These are phyloP conservation scores for Leishmania mexicana DNA, from an alignment of 208 protist species.

Conservation along the genomic window DNA sequence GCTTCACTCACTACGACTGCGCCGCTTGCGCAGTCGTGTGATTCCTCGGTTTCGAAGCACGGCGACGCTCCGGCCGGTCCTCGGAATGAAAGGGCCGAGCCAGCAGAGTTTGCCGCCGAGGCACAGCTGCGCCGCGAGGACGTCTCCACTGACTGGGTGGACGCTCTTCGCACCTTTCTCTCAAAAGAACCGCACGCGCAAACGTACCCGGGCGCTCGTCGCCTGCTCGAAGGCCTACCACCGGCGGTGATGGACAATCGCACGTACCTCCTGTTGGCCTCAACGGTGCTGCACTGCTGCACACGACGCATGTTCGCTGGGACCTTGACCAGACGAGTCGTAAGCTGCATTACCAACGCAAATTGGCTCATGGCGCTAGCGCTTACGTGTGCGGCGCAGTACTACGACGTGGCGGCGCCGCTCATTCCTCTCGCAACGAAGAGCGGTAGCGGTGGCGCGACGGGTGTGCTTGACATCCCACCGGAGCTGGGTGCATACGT, in stretches of 20 bases:
- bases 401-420: slow-evolving; percentile 38
- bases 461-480: slow-evolving; percentile 1
- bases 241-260: slow-evolving; percentile 11
- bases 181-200: slow-evolving; percentile 16
- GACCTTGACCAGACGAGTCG: slow-evolving; percentile 40
- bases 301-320: slow-evolving; percentile 66
- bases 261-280: slow-evolving; percentile 29
- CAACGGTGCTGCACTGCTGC: slow-evolving; percentile 29
- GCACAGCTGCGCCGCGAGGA: neutral
- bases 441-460: neutral
- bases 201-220: slow-evolving; percentile 45
- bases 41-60: neutral
- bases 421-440: slow-evolving; percentile 12
- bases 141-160: slow-evolving; percentile 11
- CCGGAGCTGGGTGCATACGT: slow-evolving; percentile 14
- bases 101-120: neutral
- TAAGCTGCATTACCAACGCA: neutral
- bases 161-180: slow-evolving; percentile 28
- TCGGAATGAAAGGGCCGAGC: neutral
- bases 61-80: neutral
- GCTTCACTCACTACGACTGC: neutral
- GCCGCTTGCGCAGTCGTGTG: neutral
- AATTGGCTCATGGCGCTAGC: slow-evolving; percentile 34
- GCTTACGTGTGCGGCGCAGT: slow-evolving; percentile 30
- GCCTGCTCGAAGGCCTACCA: slow-evolving; percentile 42